A percentile compares a stretch with the other conserved stretches of the same genome.
Evolutionary conservation across 2,329 filamentous ascomycete species (phyloP).

Genomic region (Venturia carpophila): DNA sequence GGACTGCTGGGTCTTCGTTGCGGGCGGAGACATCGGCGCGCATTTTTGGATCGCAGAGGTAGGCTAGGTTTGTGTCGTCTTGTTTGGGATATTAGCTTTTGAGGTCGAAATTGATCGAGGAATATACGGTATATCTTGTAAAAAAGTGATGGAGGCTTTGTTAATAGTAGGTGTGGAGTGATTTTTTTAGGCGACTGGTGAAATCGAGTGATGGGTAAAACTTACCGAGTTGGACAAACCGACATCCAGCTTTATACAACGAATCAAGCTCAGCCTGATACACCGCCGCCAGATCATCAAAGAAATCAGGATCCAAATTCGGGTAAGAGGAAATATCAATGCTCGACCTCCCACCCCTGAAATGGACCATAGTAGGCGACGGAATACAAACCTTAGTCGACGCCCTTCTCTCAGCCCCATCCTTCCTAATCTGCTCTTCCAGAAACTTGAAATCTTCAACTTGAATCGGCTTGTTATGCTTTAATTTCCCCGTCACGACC

Average conservation of each 20-base stretch:
- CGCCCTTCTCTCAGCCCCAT: slow-evolving; percentile 29
- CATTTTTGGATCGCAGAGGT: slow-evolving; percentile 31
- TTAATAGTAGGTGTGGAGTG: slow-evolving; percentile 42
- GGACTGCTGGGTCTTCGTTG: slow-evolving; percentile 57
- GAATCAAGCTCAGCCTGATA: slow-evolving; percentile 41
- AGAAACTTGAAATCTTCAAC: slow-evolving; percentile 51
- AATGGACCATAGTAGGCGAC: slow-evolving; percentile 53
- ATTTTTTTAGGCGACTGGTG: slow-evolving; percentile 39
- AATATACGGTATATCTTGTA: background rate
- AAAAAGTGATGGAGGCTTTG: background rate
- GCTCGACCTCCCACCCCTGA: slow-evolving; percentile 47
- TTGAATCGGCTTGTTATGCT: slow-evolving; percentile 47
- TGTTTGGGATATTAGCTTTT: background rate
- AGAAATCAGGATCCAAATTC: slow-evolving; percentile 48
- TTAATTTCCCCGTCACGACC: slow-evolving; percentile 47
- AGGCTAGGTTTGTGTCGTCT: slow-evolving; percentile 42
- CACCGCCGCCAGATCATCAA: slow-evolving; percentile 40
- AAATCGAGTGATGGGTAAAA: background rate
- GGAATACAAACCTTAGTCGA: slow-evolving; percentile 52
- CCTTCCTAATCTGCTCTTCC: slow-evolving; percentile 37
- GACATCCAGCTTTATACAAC: slow-evolving; percentile 38
- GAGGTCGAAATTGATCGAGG: background rate
- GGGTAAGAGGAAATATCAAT: slow-evolving; percentile 49
- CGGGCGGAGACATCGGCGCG: slow-evolving; percentile 47
- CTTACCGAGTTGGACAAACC: slow-evolving; percentile 37